Evolutionary conservation across 2,329 filamentous ascomycete genomes (phyloP).

Genomic region (Aspergillus arachidicola): DNA sequence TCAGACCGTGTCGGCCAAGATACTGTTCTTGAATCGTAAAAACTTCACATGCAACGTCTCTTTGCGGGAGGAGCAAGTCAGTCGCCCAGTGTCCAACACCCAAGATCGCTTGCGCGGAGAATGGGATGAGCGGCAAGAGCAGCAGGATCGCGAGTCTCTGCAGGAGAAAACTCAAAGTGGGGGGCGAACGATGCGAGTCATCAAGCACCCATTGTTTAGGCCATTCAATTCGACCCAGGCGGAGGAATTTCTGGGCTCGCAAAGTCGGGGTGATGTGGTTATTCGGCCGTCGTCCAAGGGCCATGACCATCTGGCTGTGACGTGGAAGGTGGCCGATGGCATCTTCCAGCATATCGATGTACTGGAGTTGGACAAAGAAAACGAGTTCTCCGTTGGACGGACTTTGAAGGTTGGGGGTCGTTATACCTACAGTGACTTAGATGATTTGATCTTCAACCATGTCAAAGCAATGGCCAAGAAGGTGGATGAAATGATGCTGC

Average conservation of each 20-base stretch:
- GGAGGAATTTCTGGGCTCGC: conserved; percentile 87
- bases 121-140: conserved; percentile 85
- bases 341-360: conserved; percentile 99
- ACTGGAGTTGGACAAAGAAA: conserved; percentile 93
- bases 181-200: conserved; percentile 86
- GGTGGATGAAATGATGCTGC: conserved; percentile 91
- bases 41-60: conserved; percentile 82
- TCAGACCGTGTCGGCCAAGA: conserved; percentile 85
- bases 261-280: conserved; percentile 84
- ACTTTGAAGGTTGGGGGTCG: conserved; percentile 83
- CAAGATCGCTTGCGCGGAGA: conserved; percentile 74
- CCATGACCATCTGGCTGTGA: conserved; percentile 90
- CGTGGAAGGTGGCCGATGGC: conserved; percentile 95
- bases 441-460: conserved; percentile 95
- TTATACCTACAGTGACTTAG: conserved; percentile 91
- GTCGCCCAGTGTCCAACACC: conserved; percentile 69
- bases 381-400: conserved; percentile 89
- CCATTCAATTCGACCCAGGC: conserved; percentile 91
- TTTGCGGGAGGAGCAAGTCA: conserved; percentile 77
- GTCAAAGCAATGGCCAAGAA: conserved; percentile 98
- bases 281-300: conserved; percentile 95
- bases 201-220: conserved; percentile 96
- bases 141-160: conserved; percentile 77
- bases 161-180: conserved; percentile 84
- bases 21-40: conserved; percentile 84